These are phyloP conservation scores for Giardia muris DNA, from an alignment of 208 protist species.

Conservation along the genomic window DNA sequence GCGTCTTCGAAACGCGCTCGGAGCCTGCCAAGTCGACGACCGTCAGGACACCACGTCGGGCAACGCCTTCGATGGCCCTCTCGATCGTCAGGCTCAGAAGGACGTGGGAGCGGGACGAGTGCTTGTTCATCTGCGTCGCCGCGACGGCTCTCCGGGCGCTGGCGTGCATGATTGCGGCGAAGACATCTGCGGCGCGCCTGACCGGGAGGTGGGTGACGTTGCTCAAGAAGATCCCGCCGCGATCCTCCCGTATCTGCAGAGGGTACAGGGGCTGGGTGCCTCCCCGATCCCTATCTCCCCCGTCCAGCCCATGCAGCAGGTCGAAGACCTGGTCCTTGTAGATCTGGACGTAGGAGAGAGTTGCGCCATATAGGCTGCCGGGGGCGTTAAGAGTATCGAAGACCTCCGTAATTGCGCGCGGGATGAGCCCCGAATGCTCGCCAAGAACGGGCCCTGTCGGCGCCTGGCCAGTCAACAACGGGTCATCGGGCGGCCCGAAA, in stretches of 20 bases:
- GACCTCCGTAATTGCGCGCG: not conserved
- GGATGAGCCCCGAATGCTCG: slow-evolving; percentile 10
- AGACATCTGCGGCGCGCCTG: not conserved
- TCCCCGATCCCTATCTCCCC: not conserved
- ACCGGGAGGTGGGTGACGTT: not conserved
- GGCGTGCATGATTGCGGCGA: not conserved
- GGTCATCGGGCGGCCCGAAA: slow-evolving; percentile 27
- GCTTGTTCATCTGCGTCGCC: slow-evolving; percentile 27
- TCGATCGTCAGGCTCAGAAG: not conserved
- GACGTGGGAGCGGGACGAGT: slow-evolving; percentile 30
- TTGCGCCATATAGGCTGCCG: not conserved
- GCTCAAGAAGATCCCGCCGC: slow-evolving; percentile 22
- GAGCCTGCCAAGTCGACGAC: slow-evolving; percentile 51
- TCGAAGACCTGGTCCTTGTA: slow-evolving; percentile 36
- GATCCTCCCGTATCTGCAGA: not conserved
- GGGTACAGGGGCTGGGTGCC: not conserved
- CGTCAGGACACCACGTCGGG: slow-evolving; percentile 14
- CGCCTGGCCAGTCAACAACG: not conserved
- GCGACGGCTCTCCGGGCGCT: not conserved
- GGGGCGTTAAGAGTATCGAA: slow-evolving; percentile 25
- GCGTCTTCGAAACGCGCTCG: slow-evolving; percentile 42
- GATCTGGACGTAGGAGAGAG: slow-evolving; percentile 34
- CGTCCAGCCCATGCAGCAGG: not conserved
- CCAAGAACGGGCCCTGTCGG: not conserved
- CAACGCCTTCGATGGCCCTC: not conserved